Conservation (phyloP, 2,329 filamentous ascomycete species). For the Trichoderma brevicompactum region DNA sequence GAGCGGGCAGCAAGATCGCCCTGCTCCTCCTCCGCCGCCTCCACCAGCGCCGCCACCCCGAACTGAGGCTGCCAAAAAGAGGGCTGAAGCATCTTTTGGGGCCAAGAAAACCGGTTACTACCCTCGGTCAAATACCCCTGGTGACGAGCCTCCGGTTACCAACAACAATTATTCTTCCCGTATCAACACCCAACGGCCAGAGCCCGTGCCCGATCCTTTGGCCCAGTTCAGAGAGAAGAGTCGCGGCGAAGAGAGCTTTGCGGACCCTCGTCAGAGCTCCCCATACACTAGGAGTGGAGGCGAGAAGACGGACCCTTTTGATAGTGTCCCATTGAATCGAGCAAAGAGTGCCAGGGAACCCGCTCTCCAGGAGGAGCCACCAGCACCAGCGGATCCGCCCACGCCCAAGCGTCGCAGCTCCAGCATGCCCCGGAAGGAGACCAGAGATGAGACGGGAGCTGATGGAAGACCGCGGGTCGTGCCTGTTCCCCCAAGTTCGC, state of each 20-base stretch:
- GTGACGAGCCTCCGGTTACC: conserved; percentile 58
- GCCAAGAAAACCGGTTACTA: conserved; percentile 54
- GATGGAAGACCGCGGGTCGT: conserved; percentile 1
- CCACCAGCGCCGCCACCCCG: conserved; percentile 51
- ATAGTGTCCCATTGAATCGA: conserved; percentile 50
- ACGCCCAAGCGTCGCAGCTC: conserved; percentile 40
- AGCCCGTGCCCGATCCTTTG: conserved; percentile 51
- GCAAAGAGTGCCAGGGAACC: conserved; percentile 52
- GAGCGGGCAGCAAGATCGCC: conserved; percentile 36
- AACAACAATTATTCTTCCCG: conserved; percentile 56
- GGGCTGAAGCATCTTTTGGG: conserved; percentile 61
- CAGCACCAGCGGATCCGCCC: conserved; percentile 34
- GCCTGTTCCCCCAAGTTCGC: conserved; percentile 19
- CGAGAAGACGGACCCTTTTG: conserved; percentile 63
- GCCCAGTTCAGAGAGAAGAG: conserved; percentile 49
- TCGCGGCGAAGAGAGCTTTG: conserved; percentile 39
- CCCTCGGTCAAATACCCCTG: conserved; percentile 52
- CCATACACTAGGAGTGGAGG: conserved; percentile 61
- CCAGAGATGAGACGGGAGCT: conserved; percentile 11
- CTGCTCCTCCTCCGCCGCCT: conserved; percentile 43
- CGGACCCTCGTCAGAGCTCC: conserved; percentile 59
- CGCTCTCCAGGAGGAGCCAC: conserved; percentile 37
- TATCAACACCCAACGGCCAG: conserved; percentile 36
- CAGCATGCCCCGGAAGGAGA: conserved; percentile 38
- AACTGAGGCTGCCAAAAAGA: conserved; percentile 58